Percentiles rank a stretch among this genome's conserved stretches.
Conservation (phyloP, 2,329 filamentous ascomycete species). For the Fusarium tricinctum region DNA sequence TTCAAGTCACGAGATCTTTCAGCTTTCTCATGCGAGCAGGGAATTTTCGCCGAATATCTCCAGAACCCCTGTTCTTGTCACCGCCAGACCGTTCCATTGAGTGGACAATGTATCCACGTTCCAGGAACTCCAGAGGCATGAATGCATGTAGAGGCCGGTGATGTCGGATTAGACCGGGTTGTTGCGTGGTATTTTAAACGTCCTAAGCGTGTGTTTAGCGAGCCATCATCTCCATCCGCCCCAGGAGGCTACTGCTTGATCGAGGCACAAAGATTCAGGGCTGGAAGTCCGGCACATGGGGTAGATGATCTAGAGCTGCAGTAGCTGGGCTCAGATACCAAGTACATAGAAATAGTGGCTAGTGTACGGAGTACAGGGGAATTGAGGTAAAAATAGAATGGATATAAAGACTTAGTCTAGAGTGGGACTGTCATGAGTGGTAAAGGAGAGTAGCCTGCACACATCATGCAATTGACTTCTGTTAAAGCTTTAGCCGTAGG, state of each 20-base stretch:
- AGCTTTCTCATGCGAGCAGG: slow-evolving; percentile 93
- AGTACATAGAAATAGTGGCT: background rate
- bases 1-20: slow-evolving; percentile 75
- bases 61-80: background rate
- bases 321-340: background rate
- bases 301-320: background rate
- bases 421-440: background rate
- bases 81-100: background rate
- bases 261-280: slow-evolving; percentile 6
- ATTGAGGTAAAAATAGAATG: background rate
- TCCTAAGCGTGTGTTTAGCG: slow-evolving; percentile 71
- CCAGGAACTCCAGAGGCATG: slow-evolving; percentile 81
- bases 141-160: slow-evolving; percentile 84
- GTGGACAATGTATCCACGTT: slow-evolving; percentile 91
- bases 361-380: background rate
- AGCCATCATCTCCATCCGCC: slow-evolving; percentile 71
- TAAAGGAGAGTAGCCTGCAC: no score
- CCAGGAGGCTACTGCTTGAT: slow-evolving; percentile 69
- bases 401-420: background rate
- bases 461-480: background rate
- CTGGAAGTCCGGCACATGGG: background rate
- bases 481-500: background rate
- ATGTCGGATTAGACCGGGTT: slow-evolving; percentile 90
- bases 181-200: slow-evolving; percentile 74
- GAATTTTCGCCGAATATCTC: slow-evolving; percentile 78